Evolutionary conservation across 2,329 filamentous ascomycete genomes (phyloP).

Genomic region (Arthrobotrys pseudoclavata): DNA sequence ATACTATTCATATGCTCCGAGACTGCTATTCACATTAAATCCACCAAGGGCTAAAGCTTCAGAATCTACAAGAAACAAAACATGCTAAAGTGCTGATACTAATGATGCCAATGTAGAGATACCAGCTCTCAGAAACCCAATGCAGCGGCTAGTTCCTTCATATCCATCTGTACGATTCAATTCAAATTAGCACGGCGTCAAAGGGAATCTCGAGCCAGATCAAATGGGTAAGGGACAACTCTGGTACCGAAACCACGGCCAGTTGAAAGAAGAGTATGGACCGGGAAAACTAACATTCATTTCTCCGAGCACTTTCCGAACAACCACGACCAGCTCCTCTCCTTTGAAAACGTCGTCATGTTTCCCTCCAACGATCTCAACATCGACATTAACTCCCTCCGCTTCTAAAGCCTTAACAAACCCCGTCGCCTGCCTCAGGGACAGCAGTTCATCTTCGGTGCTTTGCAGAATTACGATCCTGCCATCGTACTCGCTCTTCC

Average conservation of each 20-base stretch:
- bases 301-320: constrained; percentile 54
- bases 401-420: constrained; percentile 71
- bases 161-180: constrained; percentile 43
- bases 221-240: no score
- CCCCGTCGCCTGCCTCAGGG: constrained; percentile 72
- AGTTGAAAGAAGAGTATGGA: background rate
- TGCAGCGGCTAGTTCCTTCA: constrained; percentile 52
- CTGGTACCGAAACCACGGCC: no score
- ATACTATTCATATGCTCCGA: no score
- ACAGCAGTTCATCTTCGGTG: constrained; percentile 69
- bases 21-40: background rate
- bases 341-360: constrained; percentile 76
- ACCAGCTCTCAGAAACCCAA: constrained; percentile 55
- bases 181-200: background rate
- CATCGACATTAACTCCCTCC: constrained; percentile 66
- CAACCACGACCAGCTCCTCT: constrained; percentile 62
- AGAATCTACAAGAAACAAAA: constrained; percentile 2
- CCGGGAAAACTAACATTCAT: constrained; percentile 37
- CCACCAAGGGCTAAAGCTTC: background rate
- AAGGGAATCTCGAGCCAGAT: background rate
- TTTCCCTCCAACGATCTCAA: constrained; percentile 68
- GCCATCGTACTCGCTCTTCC: constrained; percentile 64
- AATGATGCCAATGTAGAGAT: constrained; percentile 15
- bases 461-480: constrained; percentile 69
- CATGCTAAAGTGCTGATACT: constrained; percentile 9